Base-by-base conservation (phyloP, 1,284 basidiomycete genomes). In the Pascua sp. region DNA sequence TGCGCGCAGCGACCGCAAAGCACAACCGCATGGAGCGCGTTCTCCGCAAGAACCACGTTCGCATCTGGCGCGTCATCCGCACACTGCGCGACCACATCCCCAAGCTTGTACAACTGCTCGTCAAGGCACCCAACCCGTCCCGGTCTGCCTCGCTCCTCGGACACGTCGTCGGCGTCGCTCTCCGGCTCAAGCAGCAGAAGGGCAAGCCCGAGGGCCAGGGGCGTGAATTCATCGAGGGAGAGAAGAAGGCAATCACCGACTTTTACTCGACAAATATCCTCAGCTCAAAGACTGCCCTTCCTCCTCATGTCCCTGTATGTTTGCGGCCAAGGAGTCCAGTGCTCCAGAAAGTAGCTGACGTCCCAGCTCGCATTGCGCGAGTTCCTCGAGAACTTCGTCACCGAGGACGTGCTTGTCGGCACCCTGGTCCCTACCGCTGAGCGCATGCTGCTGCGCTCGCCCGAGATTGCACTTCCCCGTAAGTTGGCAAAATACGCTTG, bases 391-490 rank as follows among this genome's bases (percentile, higher is more conserved):
- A 57, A 65, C 36, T 71, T 73, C 51, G 63, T 73, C 11, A 61
- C 65, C 24, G 59, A 64, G 32, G 62, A 68, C 11, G 61, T 55
- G 11, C 57, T 76, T 15, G 56, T 63, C 2, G 62, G 65, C 36
- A 73, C 71, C 59, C 63, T 77, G 32, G 54, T 77, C 36, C 75
- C 76, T 1, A 55, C 61, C 15, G 71, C 73, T 0, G 76, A 77
- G 62, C 69, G 70, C 54, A 69, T 76, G 72, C 55, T 77, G 46
- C 64, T 76, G 37, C 66, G 76, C 17, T 72, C 73, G 0, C 73
- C 76, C 1, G 76, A 77, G 57, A 64, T 68, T 11, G 68, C 73
- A 7, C 62, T 77, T 12, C 67, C 69, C 3, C 57, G 69, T 72
- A 47, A 59, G 70, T 66, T 32, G 24, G 24, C 3, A 32, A 32